phyloP scores from a whole-genome alignment of 2,329 filamentous ascomycete species.

The Botrytis byssoidea region DNA sequence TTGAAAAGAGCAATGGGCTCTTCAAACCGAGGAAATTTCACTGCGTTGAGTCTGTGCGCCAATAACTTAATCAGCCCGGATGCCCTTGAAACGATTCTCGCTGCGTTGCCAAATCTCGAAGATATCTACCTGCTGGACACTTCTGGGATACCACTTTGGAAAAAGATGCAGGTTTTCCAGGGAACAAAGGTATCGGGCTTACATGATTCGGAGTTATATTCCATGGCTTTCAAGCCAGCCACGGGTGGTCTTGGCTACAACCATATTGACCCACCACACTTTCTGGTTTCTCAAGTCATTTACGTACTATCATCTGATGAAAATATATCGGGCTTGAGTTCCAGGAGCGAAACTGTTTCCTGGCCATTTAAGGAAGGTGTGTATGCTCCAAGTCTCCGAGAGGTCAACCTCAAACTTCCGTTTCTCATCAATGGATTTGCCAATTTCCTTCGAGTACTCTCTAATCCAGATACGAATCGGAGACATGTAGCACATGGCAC shows the following conservation, averaged over 20 bases:
- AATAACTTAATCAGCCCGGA: neutral
- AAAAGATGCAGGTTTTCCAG: neutral
- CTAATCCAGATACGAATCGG: neutral
- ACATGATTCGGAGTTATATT: neutral
- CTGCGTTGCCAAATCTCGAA: neutral
- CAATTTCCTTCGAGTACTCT: neutral
- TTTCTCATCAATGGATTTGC: neutral
- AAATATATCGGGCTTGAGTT: neutral
- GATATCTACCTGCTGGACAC: neutral
- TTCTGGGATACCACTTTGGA: neutral
- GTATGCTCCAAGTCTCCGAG: neutral
- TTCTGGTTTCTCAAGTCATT: neutral
- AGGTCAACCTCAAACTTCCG: neutral
- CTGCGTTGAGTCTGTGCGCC: neutral
- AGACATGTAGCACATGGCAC: neutral
- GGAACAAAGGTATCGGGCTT: neutral
- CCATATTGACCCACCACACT: neutral
- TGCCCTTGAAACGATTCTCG: neutral
- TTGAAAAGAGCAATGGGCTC: neutral
- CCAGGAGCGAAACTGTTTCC: accelerated
- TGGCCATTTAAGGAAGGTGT: neutral
- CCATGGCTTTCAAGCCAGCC: neutral
- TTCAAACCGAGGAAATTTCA: neutral
- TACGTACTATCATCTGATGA: neutral
- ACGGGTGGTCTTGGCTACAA: neutral